These are phyloP conservation scores for Penicillium sp. DNA, from an alignment of 2,329 filamentous ascomycete species.

Conservation along the genomic window DNA sequence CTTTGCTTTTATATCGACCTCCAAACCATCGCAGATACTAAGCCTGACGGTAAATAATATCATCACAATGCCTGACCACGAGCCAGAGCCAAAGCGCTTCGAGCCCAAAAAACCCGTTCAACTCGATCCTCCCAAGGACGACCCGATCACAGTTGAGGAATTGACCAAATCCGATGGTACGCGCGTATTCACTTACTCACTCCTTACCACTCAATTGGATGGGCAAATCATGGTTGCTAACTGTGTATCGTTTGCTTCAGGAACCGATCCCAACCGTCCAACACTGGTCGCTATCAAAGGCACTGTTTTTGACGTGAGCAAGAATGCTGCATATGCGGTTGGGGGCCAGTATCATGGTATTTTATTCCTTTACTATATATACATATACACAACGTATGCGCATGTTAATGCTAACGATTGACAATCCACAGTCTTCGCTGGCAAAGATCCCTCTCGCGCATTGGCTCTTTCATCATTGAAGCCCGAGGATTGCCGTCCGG, in stretches of 20 bases:
- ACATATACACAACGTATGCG: not conserved
- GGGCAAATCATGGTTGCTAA: not conserved
- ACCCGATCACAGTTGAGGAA: conserved; percentile 76
- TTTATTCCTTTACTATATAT: conserved; percentile 22
- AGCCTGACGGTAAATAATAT: not conserved
- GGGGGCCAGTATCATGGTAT: conserved; percentile 82
- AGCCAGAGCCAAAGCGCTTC: conserved; percentile 33
- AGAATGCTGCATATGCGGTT: conserved; percentile 79
- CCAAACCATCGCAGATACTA: not conserved
- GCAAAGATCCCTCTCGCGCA: conserved; percentile 91
- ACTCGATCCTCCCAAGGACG: conserved; percentile 80
- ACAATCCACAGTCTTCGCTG: conserved; percentile 73
- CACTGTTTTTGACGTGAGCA: conserved; percentile 88
- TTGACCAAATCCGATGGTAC: conserved; percentile 79
- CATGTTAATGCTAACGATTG: not conserved
- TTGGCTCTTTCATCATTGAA: conserved; percentile 84
- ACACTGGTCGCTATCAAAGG: conserved; percentile 70
- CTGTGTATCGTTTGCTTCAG: conserved; percentile 19
- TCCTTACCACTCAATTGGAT: conserved; percentile 2
- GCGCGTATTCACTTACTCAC: conserved; percentile 23
- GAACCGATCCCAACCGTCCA: conserved; percentile 44
- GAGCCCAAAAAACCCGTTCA: conserved; percentile 42
- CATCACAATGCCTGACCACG: conserved; percentile 28
- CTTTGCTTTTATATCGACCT: not conserved
- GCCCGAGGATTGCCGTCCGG: conserved; percentile 71